Conservation (phyloP, 192 early-diverging fungal genomes). For the Cladochytrium replicatum region DNA sequence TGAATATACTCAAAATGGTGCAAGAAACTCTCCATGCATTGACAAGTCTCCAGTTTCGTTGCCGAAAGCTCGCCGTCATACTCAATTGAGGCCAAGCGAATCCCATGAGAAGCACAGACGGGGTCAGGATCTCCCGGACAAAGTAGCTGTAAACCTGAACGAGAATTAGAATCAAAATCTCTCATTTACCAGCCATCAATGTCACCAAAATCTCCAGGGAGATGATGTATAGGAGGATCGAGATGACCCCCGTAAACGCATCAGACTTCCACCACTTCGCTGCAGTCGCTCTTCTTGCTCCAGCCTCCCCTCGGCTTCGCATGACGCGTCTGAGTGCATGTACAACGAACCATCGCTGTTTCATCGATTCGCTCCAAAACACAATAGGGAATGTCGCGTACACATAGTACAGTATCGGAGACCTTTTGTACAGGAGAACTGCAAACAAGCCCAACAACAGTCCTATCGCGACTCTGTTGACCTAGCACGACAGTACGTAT, state of each 20-base stretch:
- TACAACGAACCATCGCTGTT: constrained; percentile 6
- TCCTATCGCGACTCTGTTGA: not conserved
- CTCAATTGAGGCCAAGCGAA: constrained; percentile 54
- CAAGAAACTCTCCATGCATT: constrained; percentile 57
- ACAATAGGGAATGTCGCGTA: constrained; percentile 77
- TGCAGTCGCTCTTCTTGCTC: too few relatives aligned
- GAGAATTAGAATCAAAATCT: not conserved
- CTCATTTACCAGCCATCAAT: not conserved
- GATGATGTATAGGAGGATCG: constrained; percentile 43
- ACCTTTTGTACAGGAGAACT: constrained; percentile 63
- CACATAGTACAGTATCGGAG: constrained; percentile 76
- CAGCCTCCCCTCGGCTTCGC: too few relatives aligned
- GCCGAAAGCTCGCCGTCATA: constrained; percentile 39
- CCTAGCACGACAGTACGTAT: too few relatives aligned
- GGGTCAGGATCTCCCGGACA: constrained; percentile 54
- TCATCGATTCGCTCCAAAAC: constrained; percentile 57
- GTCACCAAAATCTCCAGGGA: constrained; percentile 69
- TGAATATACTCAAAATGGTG: constrained; percentile 69
- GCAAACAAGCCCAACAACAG: constrained; percentile 13
- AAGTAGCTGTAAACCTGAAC: constrained; percentile 79
- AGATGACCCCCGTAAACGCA: too few relatives aligned
- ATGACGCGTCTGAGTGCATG: not conserved
- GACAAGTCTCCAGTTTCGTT: constrained; percentile 37
- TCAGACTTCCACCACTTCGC: too few relatives aligned
- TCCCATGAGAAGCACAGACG: constrained; percentile 53